Conservation (phyloP, 176 grass and related monocot species). For the Carex pumila region DNA sequence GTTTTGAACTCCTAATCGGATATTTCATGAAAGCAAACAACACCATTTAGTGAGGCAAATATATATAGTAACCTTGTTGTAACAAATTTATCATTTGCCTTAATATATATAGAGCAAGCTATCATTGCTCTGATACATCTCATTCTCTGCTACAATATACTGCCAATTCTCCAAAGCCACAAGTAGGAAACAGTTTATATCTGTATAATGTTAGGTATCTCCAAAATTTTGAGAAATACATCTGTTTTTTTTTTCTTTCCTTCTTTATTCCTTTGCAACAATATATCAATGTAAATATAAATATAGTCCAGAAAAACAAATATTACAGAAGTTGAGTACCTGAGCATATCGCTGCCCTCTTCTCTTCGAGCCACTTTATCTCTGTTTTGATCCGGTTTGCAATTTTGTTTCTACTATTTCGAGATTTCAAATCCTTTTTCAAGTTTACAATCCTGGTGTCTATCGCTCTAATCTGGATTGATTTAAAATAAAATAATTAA, state of each 20-base stretch:
- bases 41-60: background rate
- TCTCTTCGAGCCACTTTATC: background rate
- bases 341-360: background rate
- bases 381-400: background rate
- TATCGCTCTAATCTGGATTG: background rate
- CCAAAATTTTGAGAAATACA: background rate
- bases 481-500: background rate
- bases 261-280: background rate
- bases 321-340: background rate
- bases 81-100: no score
- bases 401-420: background rate
- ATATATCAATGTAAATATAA: background rate
- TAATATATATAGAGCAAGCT: no score
- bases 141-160: background rate
- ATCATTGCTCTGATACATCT: background rate
- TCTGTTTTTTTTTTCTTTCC: background rate
- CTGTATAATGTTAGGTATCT: background rate
- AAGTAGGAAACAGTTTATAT: background rate
- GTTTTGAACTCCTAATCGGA: background rate
- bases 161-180: background rate
- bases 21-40: background rate
- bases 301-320: background rate
- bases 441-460: background rate
- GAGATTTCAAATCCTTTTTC: conserved; percentile 11
- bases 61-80: no score